phyloP scores from a whole-genome alignment of 1,284 basidiomycete genomes.

The Anthracocystis walkeri region DNA sequence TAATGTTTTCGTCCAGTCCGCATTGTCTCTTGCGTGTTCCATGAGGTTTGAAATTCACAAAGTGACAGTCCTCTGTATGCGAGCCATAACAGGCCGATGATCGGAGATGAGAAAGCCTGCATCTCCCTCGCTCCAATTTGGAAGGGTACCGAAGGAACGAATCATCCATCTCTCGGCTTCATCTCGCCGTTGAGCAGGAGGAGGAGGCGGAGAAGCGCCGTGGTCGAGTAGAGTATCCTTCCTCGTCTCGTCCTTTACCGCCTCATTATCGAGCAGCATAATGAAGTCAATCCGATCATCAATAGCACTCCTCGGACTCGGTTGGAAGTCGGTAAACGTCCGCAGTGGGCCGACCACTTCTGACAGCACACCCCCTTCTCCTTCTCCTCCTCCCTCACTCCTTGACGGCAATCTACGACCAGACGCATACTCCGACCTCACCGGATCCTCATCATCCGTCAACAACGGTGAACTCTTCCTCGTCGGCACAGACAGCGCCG shows the following conservation, averaged over 20 bases:
- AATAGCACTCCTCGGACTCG: constrained; percentile 30
- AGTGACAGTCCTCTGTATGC: constrained; percentile 30
- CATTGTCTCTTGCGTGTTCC: not conserved
- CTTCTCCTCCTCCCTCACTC: not conserved
- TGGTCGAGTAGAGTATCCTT: constrained; percentile 27
- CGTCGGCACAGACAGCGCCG: constrained; percentile 44
- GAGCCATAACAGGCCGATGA: constrained; percentile 48
- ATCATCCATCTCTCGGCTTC: constrained; percentile 39
- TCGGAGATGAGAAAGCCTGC: constrained; percentile 54
- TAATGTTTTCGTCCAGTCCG: not conserved
- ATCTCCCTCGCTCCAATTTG: constrained; percentile 57
- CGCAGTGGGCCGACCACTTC: constrained; percentile 35
- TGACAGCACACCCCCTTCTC: constrained; percentile 16
- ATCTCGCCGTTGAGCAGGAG: not conserved
- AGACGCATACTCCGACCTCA: constrained; percentile 22
- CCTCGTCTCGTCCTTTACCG: constrained; percentile 37
- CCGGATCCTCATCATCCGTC: constrained; percentile 41
- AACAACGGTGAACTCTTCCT: constrained; percentile 27
- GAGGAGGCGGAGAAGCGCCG: constrained; percentile 3
- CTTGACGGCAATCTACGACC: constrained; percentile 8
- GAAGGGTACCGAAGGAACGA: constrained; percentile 36
- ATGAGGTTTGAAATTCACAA: not conserved
- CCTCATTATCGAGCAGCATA: constrained; percentile 44
- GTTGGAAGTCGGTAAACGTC: constrained; percentile 54
- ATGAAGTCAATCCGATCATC: constrained; percentile 56